Percentiles rank a stretch among this genome's conserved stretches.
Conservation (phyloP, 108 stramenopile species). For the Nitzschia putrida region DNA sequence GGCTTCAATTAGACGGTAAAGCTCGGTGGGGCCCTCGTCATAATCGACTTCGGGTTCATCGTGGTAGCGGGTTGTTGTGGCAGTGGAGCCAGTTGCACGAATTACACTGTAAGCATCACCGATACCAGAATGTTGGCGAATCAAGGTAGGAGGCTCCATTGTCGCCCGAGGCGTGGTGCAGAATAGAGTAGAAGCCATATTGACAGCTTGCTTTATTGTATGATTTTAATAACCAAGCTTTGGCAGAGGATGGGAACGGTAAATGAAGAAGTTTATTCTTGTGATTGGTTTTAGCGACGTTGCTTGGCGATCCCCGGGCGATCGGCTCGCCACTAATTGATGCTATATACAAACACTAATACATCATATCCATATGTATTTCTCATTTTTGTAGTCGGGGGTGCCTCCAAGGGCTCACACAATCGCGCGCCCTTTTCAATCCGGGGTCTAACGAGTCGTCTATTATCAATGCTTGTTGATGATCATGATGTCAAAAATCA, state of each 20-base stretch:
- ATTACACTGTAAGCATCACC: slow-evolving; percentile 49
- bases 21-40: slow-evolving; percentile 70
- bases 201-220: neutral
- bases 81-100: slow-evolving; percentile 22
- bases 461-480: too few species aligned
- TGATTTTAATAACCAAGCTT: neutral
- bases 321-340: too few species aligned
- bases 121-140: slow-evolving; percentile 40
- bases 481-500: too few species aligned
- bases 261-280: too few species aligned
- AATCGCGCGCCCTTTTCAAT: too few species aligned
- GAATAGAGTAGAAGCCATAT: slow-evolving; percentile 30
- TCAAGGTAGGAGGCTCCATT: slow-evolving; percentile 23
- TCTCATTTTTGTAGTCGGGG: too few species aligned
- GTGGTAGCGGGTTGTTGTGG: slow-evolving; percentile 27
- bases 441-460: too few species aligned
- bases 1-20: slow-evolving; percentile 82
- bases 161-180: slow-evolving; percentile 29
- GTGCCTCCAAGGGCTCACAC: too few species aligned
- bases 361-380: too few species aligned
- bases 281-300: neutral
- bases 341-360: too few species aligned
- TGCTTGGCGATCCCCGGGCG: neutral
- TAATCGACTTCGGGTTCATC: slow-evolving; percentile 78
- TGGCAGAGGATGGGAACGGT: neutral